phyloP scores from a whole-genome alignment of 2,329 filamentous ascomycete genomes.

The Ceratocystis alfenasii region DNA sequence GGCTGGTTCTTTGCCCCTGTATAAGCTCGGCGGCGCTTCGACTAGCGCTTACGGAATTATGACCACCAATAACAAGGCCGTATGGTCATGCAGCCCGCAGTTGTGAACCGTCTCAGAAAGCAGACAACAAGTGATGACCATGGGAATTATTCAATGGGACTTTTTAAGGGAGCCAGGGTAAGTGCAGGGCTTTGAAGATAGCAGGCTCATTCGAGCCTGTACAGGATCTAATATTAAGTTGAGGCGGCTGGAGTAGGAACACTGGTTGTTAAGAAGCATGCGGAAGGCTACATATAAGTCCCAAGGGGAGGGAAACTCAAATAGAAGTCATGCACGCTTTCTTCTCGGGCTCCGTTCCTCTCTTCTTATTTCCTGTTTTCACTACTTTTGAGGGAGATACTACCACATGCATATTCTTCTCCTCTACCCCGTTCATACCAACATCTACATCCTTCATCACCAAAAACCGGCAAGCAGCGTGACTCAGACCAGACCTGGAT shows the following conservation, averaged over 20 bases:
- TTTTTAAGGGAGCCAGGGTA: background rate
- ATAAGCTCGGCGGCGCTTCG: constrained; percentile 18
- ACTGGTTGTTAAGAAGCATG: background rate
- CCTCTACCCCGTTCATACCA: too few species aligned
- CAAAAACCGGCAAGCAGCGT: background rate
- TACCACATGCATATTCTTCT: too few species aligned
- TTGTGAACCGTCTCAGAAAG: background rate
- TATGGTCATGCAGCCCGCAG: background rate
- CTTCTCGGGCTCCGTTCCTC: background rate
- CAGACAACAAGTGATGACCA: background rate
- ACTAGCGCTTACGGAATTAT: constrained; percentile 18
- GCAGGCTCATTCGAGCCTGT: background rate
- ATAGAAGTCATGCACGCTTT: background rate
- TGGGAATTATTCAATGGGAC: background rate
- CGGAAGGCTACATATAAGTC: background rate
- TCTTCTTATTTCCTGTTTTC: background rate
- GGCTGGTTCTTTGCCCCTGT: constrained; percentile 12
- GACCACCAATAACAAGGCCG: constrained; percentile 15
- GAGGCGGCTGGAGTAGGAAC: background rate
- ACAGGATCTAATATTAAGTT: background rate
- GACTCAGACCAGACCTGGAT: background rate
- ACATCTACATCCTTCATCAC: background rate
- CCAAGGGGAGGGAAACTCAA: background rate
- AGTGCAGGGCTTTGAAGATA: background rate
- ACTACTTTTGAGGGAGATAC: too few species aligned